Percentiles rank a stretch among this genome's conserved stretches.
These are phyloP conservation scores for Boletus pseudopeckii DNA, from an alignment of 768 basidiomycete species.

Conservation along the genomic window DNA sequence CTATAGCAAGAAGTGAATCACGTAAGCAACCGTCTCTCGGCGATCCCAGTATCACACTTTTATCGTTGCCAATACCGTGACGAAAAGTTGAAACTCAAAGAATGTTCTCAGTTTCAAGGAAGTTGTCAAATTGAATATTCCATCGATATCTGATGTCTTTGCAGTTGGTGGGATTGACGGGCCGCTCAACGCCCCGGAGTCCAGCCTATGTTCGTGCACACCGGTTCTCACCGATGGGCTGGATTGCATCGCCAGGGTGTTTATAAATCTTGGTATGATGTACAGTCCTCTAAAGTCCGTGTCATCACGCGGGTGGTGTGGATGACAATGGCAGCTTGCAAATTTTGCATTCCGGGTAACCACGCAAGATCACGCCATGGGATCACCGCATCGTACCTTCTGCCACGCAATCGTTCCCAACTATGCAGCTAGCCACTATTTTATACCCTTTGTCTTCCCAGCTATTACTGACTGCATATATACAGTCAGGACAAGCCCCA, in stretches of 20 bases:
- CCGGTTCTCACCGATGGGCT: not conserved
- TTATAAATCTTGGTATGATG: not conserved
- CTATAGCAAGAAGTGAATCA: conserved; percentile 2
- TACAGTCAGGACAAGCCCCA: not conserved
- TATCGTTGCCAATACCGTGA: not conserved
- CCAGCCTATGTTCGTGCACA: not conserved
- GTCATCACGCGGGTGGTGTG: not conserved
- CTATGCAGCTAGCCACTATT: not conserved
- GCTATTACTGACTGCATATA: conserved; percentile 4
- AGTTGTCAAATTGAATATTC: not conserved
- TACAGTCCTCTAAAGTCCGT: not conserved
- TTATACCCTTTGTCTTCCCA: not conserved
- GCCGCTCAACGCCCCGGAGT: not conserved
- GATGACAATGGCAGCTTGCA: conserved; percentile 1
- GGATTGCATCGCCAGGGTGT: not conserved
- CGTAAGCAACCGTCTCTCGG: conserved; percentile 9
- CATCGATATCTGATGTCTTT: conserved; percentile 1
- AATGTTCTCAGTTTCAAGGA: not conserved
- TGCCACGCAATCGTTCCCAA: not conserved
- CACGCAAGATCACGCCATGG: conserved; percentile 35
- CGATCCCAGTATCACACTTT: not conserved
- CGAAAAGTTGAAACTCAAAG: not conserved
- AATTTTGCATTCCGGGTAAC: conserved; percentile 12
- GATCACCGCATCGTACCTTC: conserved; percentile 15
- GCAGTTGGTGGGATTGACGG: not conserved